Evolutionary conservation across 164 flowering plant genomes (phyloP), one percentile per base, ranked within the genome.

Genomic region (Umbilicus rupestris): DNA sequence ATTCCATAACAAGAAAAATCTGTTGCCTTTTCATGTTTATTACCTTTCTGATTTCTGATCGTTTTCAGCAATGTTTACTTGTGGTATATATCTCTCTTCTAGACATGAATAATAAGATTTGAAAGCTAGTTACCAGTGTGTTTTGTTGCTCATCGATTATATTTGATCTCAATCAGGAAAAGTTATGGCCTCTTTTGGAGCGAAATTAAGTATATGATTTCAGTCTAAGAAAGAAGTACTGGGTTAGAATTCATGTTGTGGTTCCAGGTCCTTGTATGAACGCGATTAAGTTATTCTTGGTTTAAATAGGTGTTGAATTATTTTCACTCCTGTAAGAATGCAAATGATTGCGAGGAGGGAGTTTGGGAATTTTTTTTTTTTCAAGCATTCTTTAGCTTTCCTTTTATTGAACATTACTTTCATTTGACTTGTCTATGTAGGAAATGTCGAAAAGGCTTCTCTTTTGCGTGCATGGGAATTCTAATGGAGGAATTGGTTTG

Each of bases 361-460:
- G 57, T 50, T 55, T 55, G 15, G 60, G 60, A 55, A 55, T 17
- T 28, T n/a, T n/a, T n/a, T n/a, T n/a, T n/a, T 52, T 52, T 29
- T 6, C 58, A 52, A 52, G 19, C 58, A 50, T 50, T 50, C 58
- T 26, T 11, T 55, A 2, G 60, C 19, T 55, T 26, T 14, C 28
- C 5, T 55, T 26, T 28, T 3, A 16, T 11, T 55, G 31, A 55
- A 16, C 29, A 12, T 28, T 17, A 9, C 16, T 55, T 24, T 55
- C 0, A 28, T 0, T 55, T 28, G 33, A 55, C 60, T 55, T 55
- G 60, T 55, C 31, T 55, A 14, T 26, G 60, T 55, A 12, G 7
- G 19, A 55, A 50, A 55, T 28, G 31, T 55, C 60, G 5, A 26
- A 55, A 7, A 17, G 28, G 33, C 33, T 16, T 12, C 28, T 16